Base-by-base conservation (phyloP, 2,329 filamentous ascomycete species). In the Sordariomycetes sp. region DNA sequence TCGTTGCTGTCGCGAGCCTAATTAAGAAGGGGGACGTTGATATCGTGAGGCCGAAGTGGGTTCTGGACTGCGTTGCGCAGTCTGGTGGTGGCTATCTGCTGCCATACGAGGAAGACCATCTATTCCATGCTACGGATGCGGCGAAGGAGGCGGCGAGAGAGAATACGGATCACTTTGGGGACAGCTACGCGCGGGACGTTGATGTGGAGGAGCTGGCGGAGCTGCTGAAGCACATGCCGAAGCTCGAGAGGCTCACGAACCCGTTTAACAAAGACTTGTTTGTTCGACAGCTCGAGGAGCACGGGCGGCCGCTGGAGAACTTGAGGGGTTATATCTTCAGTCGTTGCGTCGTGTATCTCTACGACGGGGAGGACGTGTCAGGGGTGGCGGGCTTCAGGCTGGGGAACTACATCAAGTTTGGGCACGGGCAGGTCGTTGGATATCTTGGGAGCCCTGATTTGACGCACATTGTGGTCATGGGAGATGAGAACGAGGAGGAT, bases 1-100 rank as follows among this genome's bases (percentile, higher is more conserved):
- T 82, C 0, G 84, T 97, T 62, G 91, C 91, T 65, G 90, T 91
- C 1, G 88, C 89, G 1, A 90, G 89, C 10, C 70, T 96, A 10
- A 83, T 90, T 60, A 95, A 94, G 64, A 76, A 75, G 6, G 85
- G 83, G 3, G 75, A 80, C 0, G 77, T 81, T 7, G 85, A 89
- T 62, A 85, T 99, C 55, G 77, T 97, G 58, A 82, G 82, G 24
- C 87, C 91, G 0, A 77, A 75, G 6, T 99, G 94, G 94, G 73
- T 97, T 2, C 75, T 88, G 32, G 90, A 97, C 67, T 94, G 89
- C 64, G 76, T 95, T 36, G 78, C 79, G 68, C 82, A 68, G 70
- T 77, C 61, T 56, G 75, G 64, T 1, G 78, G 77, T 3, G 76
- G 79, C 3, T 78, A 86, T 13, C 70, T 96, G 8, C 80, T 95